A percentile compares a stretch with the other conserved stretches of the same genome.
These are phyloP conservation scores for Polytrichum commune DNA, from an alignment of 225 moss, liverwort and hornwort species.

Conservation along the genomic window DNA sequence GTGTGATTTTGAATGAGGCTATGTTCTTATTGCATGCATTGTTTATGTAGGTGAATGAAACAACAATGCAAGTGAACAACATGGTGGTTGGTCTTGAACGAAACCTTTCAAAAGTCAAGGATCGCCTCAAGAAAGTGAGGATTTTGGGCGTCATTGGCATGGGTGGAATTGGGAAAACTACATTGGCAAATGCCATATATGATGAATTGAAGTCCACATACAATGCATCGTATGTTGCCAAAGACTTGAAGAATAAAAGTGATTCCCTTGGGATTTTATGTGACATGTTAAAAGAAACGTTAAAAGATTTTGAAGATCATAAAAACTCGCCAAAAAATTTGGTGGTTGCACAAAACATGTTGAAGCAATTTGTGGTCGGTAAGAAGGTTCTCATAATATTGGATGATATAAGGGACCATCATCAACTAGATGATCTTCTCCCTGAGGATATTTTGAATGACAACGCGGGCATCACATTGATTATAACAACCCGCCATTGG, in stretches of 20 bases:
- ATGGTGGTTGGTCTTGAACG: not conserved
- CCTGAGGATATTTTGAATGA: not conserved
- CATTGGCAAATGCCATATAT: not conserved
- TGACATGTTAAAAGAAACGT: not conserved
- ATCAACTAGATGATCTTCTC: not conserved
- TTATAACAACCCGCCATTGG: not conserved
- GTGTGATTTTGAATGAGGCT: not conserved
- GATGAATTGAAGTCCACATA: not conserved
- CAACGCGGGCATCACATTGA: not conserved
- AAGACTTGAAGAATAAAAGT: not conserved
- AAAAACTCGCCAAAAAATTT: not conserved
- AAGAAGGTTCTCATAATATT: not conserved
- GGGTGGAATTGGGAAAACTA: not conserved
- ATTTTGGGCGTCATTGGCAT: not conserved
- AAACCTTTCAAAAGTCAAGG: not conserved
- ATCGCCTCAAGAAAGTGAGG: not conserved
- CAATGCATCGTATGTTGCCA: not conserved
- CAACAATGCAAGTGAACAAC: not conserved
- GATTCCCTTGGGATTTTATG: not conserved
- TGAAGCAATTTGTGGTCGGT: not conserved
- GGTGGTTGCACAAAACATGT: not conserved
- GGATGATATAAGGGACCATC: not conserved
- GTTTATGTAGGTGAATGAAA: not conserved
- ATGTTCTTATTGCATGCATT: not conserved
- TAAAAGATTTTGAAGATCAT: not conserved